Evolutionary conservation across 2,329 filamentous ascomycete species (phyloP).

Genomic region (Pestalotiopsis sp.): DNA sequence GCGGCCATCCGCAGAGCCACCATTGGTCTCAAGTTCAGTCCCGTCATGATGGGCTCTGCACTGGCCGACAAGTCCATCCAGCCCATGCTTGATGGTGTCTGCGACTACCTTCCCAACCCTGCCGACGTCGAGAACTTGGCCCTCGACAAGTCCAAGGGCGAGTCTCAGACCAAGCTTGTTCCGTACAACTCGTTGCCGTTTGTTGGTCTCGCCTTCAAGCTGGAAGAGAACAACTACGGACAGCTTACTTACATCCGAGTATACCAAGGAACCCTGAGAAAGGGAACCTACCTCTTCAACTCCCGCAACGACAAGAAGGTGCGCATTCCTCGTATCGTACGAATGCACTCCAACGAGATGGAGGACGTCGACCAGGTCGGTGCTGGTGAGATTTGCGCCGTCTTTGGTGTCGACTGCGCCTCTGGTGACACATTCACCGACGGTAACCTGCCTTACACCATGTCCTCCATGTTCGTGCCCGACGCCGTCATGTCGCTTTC

Average conservation of each 20-base stretch:
- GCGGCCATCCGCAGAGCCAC: constrained; percentile 89
- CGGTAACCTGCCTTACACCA: constrained; percentile 86
- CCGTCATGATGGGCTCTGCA: constrained; percentile 95
- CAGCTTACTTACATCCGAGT: constrained; percentile 98
- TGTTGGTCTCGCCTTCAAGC: constrained; percentile 95
- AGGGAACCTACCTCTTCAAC: constrained; percentile 91
- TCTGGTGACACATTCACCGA: constrained; percentile 99
- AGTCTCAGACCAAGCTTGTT: constrained; percentile 82
- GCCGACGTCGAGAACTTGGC: constrained; percentile 87
- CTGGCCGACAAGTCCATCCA: constrained; percentile 94
- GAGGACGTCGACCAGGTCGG: constrained; percentile 92
- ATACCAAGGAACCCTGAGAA: constrained; percentile 89
- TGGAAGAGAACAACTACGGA: constrained; percentile 98
- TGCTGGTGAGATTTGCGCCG: constrained; percentile 96
- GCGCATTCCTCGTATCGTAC: constrained; percentile 93
- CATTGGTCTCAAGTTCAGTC: constrained; percentile 86
- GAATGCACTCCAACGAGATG: constrained; percentile 99
- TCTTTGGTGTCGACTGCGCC: constrained; percentile 96
- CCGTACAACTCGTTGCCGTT: constrained; percentile 94
- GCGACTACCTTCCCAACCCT: constrained; percentile 94
- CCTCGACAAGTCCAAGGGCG: constrained; percentile 77
- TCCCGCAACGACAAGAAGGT: constrained; percentile 94
- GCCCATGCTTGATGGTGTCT: constrained; percentile 94
- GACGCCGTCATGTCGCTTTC: constrained; percentile 98
- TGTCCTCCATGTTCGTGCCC: constrained; percentile 98